Base-by-base conservation (phyloP, 805 yeast species). In the Monosporozyma unispora region DNA sequence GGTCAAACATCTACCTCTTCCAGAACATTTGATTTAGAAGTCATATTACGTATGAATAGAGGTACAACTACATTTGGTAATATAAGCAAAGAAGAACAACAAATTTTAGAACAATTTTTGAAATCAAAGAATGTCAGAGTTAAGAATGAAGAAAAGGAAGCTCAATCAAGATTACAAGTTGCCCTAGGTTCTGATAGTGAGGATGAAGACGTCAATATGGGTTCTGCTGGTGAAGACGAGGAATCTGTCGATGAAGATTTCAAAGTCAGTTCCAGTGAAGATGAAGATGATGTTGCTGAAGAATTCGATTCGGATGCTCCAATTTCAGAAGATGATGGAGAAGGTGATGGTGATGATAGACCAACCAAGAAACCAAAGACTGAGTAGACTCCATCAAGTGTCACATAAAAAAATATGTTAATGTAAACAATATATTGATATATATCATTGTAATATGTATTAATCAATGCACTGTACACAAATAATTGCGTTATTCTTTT, bases 21-120 rank as follows among this genome's bases (percentile, higher is more conserved):
- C 28, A 81, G 96, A 63, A 93, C 98, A 0, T 93, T 93, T 68
- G 99, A 93, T 68, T 71, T 93, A 70, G 93, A 91, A 57, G 79
- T 93, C 47, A 74, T 74, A 27, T 70, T 90, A 50, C 77, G 83
- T 54, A 77, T 80, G 39, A 81, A 84, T 40, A 73, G 76, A 44
- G 82, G 80, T 47, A 74, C 87, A 14, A 93, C 90, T 57, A 81
- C 81, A 39, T 91, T 93, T 67, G 95, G 96, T 55, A 87, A 87
- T 61, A 85, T 93, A 57, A 83, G 83, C 53, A 80, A 88, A 64
- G 96, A 87, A 54, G 99, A 93, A 63, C 98, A 90, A 67, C 80
- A 77, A 46, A 70, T 79, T 2, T 73, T 93, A 52, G 96, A 91
- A 64, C 74, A 74, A 42, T 93, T 75, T 72, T 78, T 91, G 68